These are phyloP conservation scores for Protomyces macrosporus DNA, from an alignment of 1,139 yeast genomes.

Conservation along the genomic window DNA sequence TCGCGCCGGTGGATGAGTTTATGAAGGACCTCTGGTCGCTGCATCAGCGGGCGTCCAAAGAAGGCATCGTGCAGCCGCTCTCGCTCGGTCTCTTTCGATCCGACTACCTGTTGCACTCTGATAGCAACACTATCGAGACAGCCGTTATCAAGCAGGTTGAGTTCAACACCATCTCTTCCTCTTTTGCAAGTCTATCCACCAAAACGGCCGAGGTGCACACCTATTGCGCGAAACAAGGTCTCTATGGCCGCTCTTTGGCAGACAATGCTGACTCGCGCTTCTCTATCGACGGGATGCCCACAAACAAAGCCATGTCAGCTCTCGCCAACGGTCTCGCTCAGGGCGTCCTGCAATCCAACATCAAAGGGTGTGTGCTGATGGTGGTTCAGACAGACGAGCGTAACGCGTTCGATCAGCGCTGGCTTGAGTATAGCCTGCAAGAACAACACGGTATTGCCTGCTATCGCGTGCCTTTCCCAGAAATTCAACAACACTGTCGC, in stretches of 20 bases:
- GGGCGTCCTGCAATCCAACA: slow-evolving; percentile 45
- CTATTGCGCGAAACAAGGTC: slow-evolving; percentile 36
- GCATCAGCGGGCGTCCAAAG: slow-evolving; percentile 46
- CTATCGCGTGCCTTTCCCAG: slow-evolving; percentile 60
- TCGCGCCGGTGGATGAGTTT: slow-evolving; percentile 47
- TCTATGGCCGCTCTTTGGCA: slow-evolving; percentile 30
- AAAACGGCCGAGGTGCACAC: slow-evolving; percentile 70
- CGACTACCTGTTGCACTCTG: slow-evolving; percentile 72
- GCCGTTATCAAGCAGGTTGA: slow-evolving; percentile 79
- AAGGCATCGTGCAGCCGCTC: slow-evolving; percentile 53
- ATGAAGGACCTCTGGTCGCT: slow-evolving; percentile 71
- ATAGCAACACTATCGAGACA: slow-evolving; percentile 32
- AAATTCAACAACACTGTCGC: slow-evolving; percentile 47
- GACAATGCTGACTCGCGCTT: slow-evolving; percentile 29
- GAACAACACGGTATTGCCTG: slow-evolving; percentile 54
- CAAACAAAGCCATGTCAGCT: slow-evolving; percentile 56
- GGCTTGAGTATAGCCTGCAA: slow-evolving; percentile 65
- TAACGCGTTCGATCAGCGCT: slow-evolving; percentile 86
- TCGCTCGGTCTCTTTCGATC: slow-evolving; percentile 84
- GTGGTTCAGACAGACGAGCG: slow-evolving; percentile 81
- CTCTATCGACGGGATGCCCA: slow-evolving; percentile 52
- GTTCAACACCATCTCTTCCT: slow-evolving; percentile 90
- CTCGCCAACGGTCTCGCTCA: slow-evolving; percentile 66
- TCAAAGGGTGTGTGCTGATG: slow-evolving; percentile 52
- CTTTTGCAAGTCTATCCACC: slow-evolving; percentile 85